Base-by-base conservation (phyloP, 768 basidiomycete genomes). In the Serendipita sp. region DNA sequence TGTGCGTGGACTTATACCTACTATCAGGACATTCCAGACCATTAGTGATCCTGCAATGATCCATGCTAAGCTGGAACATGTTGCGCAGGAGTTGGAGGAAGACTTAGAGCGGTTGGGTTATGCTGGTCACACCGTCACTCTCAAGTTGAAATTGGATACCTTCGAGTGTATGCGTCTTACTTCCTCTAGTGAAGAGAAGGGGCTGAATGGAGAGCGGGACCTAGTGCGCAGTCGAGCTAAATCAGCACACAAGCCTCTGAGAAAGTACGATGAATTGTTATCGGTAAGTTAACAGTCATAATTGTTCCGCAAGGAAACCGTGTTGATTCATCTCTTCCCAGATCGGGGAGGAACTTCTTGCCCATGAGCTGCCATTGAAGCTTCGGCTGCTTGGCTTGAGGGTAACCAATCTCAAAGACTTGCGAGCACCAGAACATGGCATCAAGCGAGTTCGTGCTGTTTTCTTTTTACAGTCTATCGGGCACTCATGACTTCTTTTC, bases 131-230 rank as follows among this genome's bases (percentile, higher is more conserved):
- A 96, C 92, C 0, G 79, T 98, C 37, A 95, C 91, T 0, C 78
- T 98, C 60, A 96, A 95, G 73, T 93, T 86, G 73, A 99, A 99
- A 76, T 80, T 91, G 38, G 86, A 94, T 71, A 92, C 86, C 0
- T 97, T 85, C 73, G 84, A 95, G 78, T 85, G 90, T 75, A 60
- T 65, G 71, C 38, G 13, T 41, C 38, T 84, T 16, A n/a, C 30
- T 32, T 18, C 48, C 7, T 32, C n/a, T 51, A 51, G 48, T 8
- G 48, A 16, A 18, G 48, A 8, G 48, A 51, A 51, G 30, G 13
- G 37, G 46, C 32, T 47, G 7, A 65, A 32, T 32, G 63, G 47
- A 35, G 56, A 47, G 34, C 34, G 3, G 18, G 24, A 56, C 30
- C 3, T 58, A 88, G 86, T 86, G 0, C 86, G 87, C 70, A 91